These are phyloP conservation scores for Botrytis fabae DNA, from an alignment of 2,329 filamentous ascomycete species.

Conservation along the genomic window DNA sequence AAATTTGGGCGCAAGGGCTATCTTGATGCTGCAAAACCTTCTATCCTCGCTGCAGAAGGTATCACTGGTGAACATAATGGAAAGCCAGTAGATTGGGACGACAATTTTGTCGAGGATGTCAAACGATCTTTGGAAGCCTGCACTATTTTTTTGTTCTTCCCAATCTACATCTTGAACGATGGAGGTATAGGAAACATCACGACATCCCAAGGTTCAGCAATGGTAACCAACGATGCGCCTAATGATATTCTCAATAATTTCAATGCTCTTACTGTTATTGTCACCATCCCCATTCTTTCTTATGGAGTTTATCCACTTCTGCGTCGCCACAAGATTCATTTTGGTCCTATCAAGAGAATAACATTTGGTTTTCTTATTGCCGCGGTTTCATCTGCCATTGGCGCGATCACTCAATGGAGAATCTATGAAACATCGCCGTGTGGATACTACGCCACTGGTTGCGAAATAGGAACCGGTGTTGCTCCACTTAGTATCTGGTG, in stretches of 20 bases:
- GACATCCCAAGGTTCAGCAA: slow-evolving; percentile 56
- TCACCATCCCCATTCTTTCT: slow-evolving; percentile 72
- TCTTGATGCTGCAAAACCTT: slow-evolving; percentile 70
- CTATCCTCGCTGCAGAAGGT: slow-evolving; percentile 58
- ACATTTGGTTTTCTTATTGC: slow-evolving; percentile 67
- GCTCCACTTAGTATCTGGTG: slow-evolving; percentile 34
- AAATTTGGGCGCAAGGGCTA: slow-evolving; percentile 51
- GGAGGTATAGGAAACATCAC: slow-evolving; percentile 51
- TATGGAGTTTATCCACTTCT: slow-evolving; percentile 66
- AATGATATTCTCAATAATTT: slow-evolving; percentile 78
- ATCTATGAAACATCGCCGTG: slow-evolving; percentile 65
- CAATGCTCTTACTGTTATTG: slow-evolving; percentile 71
- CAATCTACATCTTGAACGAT: slow-evolving; percentile 44
- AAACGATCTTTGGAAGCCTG: slow-evolving; percentile 68
- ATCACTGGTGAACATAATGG: slow-evolving; percentile 12
- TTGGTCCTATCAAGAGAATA: slow-evolving; percentile 76
- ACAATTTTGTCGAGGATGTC: slow-evolving; percentile 78
- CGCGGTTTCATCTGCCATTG: slow-evolving; percentile 57
- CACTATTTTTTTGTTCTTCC: slow-evolving; percentile 62
- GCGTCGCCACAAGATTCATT: slow-evolving; percentile 61
- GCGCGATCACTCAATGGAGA: slow-evolving; percentile 58
- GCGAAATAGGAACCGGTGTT: slow-evolving; percentile 29
- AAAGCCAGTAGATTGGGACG: slow-evolving; percentile 70
- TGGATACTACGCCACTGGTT: slow-evolving; percentile 45
- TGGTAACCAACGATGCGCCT: slow-evolving; percentile 68